Percentiles rank a stretch among this genome's conserved stretches.
Conservation (phyloP, 176 grass and related monocot genomes). For the Bromus sterilis region DNA sequence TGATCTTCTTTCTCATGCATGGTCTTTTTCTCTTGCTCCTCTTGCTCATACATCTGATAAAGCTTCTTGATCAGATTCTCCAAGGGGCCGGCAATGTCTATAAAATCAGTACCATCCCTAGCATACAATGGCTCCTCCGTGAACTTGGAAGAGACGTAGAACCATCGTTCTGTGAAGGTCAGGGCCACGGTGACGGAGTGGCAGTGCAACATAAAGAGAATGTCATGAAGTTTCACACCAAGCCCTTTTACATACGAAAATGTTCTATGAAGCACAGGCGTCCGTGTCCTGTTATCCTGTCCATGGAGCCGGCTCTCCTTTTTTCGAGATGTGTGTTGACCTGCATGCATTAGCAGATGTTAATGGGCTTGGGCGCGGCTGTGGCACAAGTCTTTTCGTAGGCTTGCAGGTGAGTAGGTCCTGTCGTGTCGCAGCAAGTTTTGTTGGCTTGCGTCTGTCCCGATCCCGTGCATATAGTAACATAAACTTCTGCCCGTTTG, state of each 20-base stretch:
- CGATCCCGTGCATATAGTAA: too few species aligned
- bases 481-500: too few species aligned
- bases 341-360: too few species aligned
- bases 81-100: background rate
- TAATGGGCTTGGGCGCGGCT: too few species aligned
- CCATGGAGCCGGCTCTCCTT: too few species aligned
- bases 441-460: too few species aligned
- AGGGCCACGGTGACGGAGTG: background rate
- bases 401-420: too few species aligned
- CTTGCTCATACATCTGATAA: constrained; percentile 3
- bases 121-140: background rate
- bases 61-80: constrained; percentile 8
- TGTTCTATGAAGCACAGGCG: too few species aligned
- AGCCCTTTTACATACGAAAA: background rate
- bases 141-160: background rate
- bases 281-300: too few species aligned
- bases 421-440: too few species aligned
- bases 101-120: background rate
- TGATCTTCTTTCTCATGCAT: background rate
- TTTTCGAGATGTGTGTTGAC: too few species aligned
- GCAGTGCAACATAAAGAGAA: background rate
- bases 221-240: background rate
- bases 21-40: background rate
- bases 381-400: too few species aligned
- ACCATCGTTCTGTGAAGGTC: background rate